Conservation (phyloP, 305 asterid genomes). For the Ilex paraguariensis region DNA sequence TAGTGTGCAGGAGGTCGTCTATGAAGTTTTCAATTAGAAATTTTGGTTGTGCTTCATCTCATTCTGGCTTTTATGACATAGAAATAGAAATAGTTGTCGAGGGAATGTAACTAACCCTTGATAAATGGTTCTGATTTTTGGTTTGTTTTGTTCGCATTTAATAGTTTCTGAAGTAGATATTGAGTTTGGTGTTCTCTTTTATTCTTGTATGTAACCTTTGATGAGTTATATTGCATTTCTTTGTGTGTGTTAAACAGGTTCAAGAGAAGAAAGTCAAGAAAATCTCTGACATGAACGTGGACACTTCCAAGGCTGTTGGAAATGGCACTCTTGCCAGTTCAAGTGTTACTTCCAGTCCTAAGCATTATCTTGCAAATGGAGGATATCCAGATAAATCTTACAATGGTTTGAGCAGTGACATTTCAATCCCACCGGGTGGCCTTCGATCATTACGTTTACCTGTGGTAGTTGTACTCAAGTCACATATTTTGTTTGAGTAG, state of each 20-base stretch:
- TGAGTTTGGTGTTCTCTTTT: not conserved
- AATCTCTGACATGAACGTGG: conserved; percentile 70
- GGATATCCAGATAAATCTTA: conserved; percentile 43
- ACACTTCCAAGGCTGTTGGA: conserved; percentile 61
- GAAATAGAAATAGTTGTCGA: too few relatives aligned
- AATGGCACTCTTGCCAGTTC: conserved; percentile 65
- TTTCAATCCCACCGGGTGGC: conserved; percentile 67
- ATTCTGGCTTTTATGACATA: too few relatives aligned
- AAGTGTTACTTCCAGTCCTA: conserved; percentile 57
- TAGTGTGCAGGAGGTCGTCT: too few relatives aligned
- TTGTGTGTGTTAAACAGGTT: conserved; percentile 45
- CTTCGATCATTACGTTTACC: conserved; percentile 72
- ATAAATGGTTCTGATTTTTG: not conserved
- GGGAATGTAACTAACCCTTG: not conserved
- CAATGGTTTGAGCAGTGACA: conserved; percentile 51
- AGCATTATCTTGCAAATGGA: conserved; percentile 62
- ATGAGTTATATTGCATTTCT: conserved; percentile 6
- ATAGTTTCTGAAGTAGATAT: conserved; percentile 1
- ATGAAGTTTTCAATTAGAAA: too few relatives aligned
- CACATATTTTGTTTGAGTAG: too few relatives aligned
- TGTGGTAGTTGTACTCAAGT: conserved; percentile 82
- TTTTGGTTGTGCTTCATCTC: too few relatives aligned
- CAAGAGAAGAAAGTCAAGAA: conserved; percentile 95
- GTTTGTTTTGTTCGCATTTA: not conserved
- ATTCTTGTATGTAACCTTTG: too few relatives aligned